A percentile compares a stretch with the other conserved stretches of the same genome.
phyloP scores from a whole-genome alignment of 345 rosid genomes.

The Arabidopsis suecica region DNA sequence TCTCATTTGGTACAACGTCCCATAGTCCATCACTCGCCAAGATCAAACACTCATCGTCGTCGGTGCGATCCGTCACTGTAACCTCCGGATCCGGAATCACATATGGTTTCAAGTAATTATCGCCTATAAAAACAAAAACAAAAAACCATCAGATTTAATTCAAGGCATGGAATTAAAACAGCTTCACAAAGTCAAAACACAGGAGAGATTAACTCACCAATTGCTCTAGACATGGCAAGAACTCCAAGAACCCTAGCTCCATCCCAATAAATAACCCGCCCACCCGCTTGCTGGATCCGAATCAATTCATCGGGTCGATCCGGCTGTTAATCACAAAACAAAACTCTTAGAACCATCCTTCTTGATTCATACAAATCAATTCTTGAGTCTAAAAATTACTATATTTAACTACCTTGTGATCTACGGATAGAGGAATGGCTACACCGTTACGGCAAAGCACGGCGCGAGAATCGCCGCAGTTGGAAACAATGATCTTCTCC shows the following conservation, averaged over 20 bases:
- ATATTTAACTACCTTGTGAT: slow-evolving; percentile 65
- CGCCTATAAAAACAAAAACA: slow-evolving; percentile 50
- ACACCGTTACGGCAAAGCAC: slow-evolving; percentile 82
- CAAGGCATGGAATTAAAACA: background rate
- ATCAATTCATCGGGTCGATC: slow-evolving; percentile 83
- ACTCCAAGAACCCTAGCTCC: slow-evolving; percentile 89
- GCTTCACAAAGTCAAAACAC: background rate
- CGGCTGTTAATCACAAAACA: slow-evolving; percentile 54
- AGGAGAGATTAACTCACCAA: slow-evolving; percentile 51
- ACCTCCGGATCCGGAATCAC: slow-evolving; percentile 91
- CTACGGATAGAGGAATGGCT: slow-evolving; percentile 72
- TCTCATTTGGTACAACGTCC: slow-evolving; percentile 93
- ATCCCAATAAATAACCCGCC: slow-evolving; percentile 91
- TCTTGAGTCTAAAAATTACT: too few species aligned
- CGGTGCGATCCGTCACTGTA: slow-evolving; percentile 62
- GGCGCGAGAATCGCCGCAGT: slow-evolving; percentile 92
- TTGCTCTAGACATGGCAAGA: slow-evolving; percentile 91
- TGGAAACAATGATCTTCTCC: slow-evolving; percentile 69
- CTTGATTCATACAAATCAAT: background rate
- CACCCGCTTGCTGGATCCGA: slow-evolving; percentile 77
- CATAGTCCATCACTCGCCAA: slow-evolving; percentile 88
- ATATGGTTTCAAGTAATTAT: slow-evolving; percentile 85
- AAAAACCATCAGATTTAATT: background rate
- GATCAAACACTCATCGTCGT: slow-evolving; percentile 78
- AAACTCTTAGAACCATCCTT: slow-evolving; percentile 4